Evolutionary conservation across 2,329 filamentous ascomycete species (phyloP).

Genomic region (Didymella glomerata): DNA sequence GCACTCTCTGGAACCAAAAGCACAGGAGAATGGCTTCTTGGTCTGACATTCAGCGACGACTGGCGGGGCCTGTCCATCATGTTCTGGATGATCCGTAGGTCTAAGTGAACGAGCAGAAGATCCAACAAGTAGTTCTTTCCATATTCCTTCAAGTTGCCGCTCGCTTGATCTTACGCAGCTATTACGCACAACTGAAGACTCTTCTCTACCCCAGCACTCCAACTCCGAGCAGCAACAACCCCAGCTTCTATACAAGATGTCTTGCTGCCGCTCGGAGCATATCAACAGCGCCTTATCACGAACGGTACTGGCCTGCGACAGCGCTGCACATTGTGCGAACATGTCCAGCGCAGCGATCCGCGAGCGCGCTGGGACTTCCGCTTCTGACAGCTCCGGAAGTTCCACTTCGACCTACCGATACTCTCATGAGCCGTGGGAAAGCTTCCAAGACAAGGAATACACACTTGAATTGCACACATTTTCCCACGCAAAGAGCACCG

Average conservation of each 20-base stretch:
- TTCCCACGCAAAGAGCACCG: not conserved
- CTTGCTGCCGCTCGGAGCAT: no score
- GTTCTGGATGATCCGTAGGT: not conserved
- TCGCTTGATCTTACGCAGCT: no score
- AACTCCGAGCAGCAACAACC: no score
- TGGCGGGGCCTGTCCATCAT: constrained; percentile 25
- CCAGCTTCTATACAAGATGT: not conserved
- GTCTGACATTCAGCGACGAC: constrained; percentile 26
- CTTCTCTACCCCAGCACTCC: not conserved
- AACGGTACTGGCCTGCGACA: not conserved
- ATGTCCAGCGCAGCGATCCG: not conserved
- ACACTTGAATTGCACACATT: not conserved
- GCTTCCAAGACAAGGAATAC: not conserved
- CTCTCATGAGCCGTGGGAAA: not conserved
- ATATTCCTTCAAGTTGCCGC: no score
- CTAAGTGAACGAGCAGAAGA: not conserved
- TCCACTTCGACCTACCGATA: not conserved
- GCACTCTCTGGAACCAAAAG: constrained; percentile 31
- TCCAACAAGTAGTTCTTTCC: no score
- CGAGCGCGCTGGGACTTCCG: not conserved
- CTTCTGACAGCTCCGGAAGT: not conserved
- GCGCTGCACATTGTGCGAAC: not conserved
- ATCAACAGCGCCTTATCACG: no score
- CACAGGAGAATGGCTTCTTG: constrained; percentile 37
- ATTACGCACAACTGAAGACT: not conserved